Evolutionary conservation across 495 filamentous ascomycete genomes (phyloP), one percentile per base, ranked within the genome.

Genomic region (Schizothecium vesticola): DNA sequence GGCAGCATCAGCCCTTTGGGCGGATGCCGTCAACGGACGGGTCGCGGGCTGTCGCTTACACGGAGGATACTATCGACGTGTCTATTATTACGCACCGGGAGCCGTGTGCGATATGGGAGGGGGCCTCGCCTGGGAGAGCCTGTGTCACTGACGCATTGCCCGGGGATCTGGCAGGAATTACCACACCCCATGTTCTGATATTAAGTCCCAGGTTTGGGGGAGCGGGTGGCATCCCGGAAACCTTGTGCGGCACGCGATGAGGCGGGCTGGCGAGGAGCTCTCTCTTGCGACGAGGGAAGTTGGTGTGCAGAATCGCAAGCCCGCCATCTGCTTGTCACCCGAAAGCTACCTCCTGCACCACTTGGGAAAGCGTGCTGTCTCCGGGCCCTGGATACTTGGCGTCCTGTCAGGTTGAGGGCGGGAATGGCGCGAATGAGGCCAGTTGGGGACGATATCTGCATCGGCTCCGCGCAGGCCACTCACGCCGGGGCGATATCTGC

Each of bases 161-260:
- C 43, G 22, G 31, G 51, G 57, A 23, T 57, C 62, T 31, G 56
- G 62, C 56, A 69, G 62, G 67, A 69, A 65, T 67, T 58, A 61
- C 56, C 63, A 68, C 66, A 71, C 63, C 43, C 69, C 59, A 57
- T 64, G 65, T 24, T 59, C 61, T 60, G 56, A 67, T 67, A 62
- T 59, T 64, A 63, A 26, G 62, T 67, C 64, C 68, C 68, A 64
- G 63, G 70, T 70, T 66, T 66, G 65, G 68, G 65, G 65, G 56
- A 60, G 67, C 70, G 70, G 72, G 72, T 70, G 63, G 61, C 72
- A 74, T 74, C 70, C 72, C 72, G 70, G 72, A 72, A 65, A 59
- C 65, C 63, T 72, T 64, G 67, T 64, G 70, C 72, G 67, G 26
- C 23, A 64, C 63, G 61, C 51, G 64, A 65, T 56, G 64, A 33